Conservation (phyloP, 2,329 filamentous ascomycete species). For the Davidsoniella neocaledoniae region DNA sequence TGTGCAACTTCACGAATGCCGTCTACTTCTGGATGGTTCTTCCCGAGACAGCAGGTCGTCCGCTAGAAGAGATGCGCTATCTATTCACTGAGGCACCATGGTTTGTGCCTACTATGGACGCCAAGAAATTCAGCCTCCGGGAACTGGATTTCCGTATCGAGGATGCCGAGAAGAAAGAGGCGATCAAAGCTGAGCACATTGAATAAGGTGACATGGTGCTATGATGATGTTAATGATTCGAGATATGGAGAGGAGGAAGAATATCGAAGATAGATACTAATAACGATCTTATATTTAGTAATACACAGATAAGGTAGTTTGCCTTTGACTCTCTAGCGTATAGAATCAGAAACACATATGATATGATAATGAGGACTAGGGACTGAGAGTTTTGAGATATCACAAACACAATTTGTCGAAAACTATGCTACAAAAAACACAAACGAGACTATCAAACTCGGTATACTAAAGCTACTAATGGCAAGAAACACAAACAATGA, state of each 20-base stretch:
- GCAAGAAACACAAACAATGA: background rate
- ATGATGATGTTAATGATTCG: background rate
- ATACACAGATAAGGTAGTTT: no score
- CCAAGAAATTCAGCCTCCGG: slow-evolving; percentile 16
- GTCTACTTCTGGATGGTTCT: slow-evolving; percentile 44
- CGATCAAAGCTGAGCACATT: background rate
- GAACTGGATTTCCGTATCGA: background rate
- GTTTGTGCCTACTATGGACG: slow-evolving; percentile 42
- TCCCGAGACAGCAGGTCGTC: slow-evolving; percentile 46
- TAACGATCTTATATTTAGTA: no score
- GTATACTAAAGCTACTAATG: background rate
- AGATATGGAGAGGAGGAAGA: background rate
- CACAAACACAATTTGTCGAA: no score
- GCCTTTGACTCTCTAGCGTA: no score
- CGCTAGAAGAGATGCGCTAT: slow-evolving; percentile 52
- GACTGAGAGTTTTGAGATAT: no score
- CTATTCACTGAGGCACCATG: slow-evolving; percentile 48
- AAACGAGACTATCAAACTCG: background rate
- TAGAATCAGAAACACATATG: no score
- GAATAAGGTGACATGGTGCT: background rate
- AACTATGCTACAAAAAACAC: no score
- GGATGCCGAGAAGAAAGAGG: background rate
- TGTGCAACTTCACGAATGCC: slow-evolving; percentile 40
- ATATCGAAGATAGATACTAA: no score
- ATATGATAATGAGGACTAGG: no score